Evolutionary conservation across 306 rosid species (phyloP), one percentile per base, ranked within the genome.

Genomic region (Prunus dulcis): DNA sequence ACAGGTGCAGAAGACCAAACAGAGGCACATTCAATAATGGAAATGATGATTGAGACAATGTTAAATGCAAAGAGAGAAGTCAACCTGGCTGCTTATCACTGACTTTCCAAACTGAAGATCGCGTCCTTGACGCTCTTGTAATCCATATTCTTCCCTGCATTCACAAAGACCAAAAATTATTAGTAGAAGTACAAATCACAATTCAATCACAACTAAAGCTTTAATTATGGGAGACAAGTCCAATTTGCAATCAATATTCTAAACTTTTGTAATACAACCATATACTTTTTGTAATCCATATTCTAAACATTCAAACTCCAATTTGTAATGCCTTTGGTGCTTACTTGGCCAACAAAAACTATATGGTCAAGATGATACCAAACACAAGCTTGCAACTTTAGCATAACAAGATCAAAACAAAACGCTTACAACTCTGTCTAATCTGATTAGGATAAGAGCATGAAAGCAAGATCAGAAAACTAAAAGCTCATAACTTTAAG

Each of bases 51-150:
- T 25, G 14, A 47, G n/a, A 65, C 53, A 4, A 18, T 13, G 17
- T 32, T 5, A 50, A 67, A 6, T 13, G 23, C 49, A 11, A 12
- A 23, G 67, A 53, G 23, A 66, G 52, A 77, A 73, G 67, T 61
- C 77, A 77, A 96, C 99, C 99, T 81, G 99, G 99, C 80, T 67
- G 93, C 87, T 96, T 96, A 60, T 91, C 90, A 43, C 93, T 86
- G 71, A 91, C 93, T 91, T 88, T 92, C 98, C 96, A 96, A 72
- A 86, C 97, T 3, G 97, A 91, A 62, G 99, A 89, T 43, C 98
- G 89, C 41, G 80, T 69, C 84, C 89, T 90, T 0, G 99, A 89
- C 3, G 98, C 99, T 81, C 87, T 96, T 46, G 97, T 83, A 68
- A 96, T 84, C 98, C 99, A 96, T 55, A 87, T 41, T 72, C 89